phyloP scores from a whole-genome alignment of 2,329 filamentous ascomycete species.

The Xylaria sp. region DNA sequence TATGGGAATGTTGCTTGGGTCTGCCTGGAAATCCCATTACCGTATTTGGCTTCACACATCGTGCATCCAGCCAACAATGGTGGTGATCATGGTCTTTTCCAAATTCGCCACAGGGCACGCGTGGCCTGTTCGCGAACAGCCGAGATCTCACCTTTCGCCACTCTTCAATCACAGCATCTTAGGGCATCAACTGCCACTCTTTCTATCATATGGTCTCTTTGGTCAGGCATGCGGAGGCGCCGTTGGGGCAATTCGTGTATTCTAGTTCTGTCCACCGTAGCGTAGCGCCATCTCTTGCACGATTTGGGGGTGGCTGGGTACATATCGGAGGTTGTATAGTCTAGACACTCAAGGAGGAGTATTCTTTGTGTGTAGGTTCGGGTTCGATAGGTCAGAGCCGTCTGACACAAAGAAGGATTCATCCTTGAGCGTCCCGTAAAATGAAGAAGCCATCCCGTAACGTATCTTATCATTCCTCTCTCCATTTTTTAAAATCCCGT shows the following conservation, averaged over 20 bases:
- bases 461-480: constrained; percentile 1
- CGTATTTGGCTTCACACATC: constrained; percentile 13
- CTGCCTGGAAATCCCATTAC: constrained; percentile 4
- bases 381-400: background rate
- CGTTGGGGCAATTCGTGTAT: constrained; percentile 5
- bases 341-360: background rate
- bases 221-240: background rate
- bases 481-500: background rate
- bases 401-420: background rate
- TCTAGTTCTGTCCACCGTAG: constrained; percentile 17
- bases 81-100: background rate
- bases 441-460: background rate
- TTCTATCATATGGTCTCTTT: constrained; percentile 5
- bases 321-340: constrained; percentile 1
- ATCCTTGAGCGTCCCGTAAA: background rate
- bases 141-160: constrained; percentile 28
- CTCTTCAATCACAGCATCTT: constrained; percentile 2
- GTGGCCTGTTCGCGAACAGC: background rate
- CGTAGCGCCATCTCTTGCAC: constrained; percentile 6
- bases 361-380: background rate
- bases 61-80: background rate
- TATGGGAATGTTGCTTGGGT: background rate
- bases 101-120: constrained; percentile 24
- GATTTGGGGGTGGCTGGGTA: background rate
- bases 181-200: background rate